Evolutionary conservation across 768 basidiomycete genomes (phyloP).

Genomic region (Calocybe cyanea): DNA sequence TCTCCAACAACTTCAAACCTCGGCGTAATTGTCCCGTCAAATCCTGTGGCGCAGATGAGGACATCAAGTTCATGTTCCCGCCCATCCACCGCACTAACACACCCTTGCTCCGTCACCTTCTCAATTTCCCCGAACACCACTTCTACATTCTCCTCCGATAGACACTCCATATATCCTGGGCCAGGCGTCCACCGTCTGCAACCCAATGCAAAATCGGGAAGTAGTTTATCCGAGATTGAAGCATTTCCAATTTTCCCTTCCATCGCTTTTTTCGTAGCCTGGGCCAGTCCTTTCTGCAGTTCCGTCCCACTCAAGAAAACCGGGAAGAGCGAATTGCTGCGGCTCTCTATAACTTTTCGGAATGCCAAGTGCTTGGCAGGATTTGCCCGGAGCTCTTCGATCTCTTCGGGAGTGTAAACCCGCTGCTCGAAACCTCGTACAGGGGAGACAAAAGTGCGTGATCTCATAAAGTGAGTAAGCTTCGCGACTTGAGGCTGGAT

Average conservation of each 20-base stretch:
- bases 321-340: conserved; percentile 30
- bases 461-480: conserved; percentile 29
- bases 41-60: conserved; percentile 36
- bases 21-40: conserved; percentile 29
- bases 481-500: conserved; percentile 33
- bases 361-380: conserved; percentile 37
- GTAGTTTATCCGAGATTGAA: conserved; percentile 36
- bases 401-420: conserved; percentile 38
- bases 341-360: conserved; percentile 35
- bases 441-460: conserved; percentile 29
- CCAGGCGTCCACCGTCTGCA: conserved; percentile 33
- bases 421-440: conserved; percentile 24
- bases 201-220: conserved; percentile 31
- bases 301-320: conserved; percentile 28
- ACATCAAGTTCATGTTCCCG: conserved; percentile 29
- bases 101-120: conserved; percentile 26
- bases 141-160: conserved; percentile 27
- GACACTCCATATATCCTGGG: conserved; percentile 28
- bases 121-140: conserved; percentile 26
- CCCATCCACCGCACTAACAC: conserved; percentile 22
- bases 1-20: conserved; percentile 29
- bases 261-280: conserved; percentile 33
- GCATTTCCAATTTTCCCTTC: conserved; percentile 34
- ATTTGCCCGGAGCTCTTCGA: conserved; percentile 31
- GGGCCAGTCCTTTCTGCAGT: conserved; percentile 26